phyloP scores from a whole-genome alignment of 345 rosid species.

The Eutrema japonicum region DNA sequence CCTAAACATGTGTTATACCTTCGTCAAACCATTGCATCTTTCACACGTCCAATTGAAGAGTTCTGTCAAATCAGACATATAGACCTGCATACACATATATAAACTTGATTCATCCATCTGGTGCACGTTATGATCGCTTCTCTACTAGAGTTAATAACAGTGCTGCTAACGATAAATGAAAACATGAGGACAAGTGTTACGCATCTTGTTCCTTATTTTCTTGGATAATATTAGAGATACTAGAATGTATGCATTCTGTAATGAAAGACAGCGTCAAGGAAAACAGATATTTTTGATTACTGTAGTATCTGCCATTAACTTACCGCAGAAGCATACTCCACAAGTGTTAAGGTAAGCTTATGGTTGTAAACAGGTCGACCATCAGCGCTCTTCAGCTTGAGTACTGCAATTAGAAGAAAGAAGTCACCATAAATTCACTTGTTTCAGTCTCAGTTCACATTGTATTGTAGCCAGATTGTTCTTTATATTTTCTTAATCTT shows the following conservation, averaged over 20 bases:
- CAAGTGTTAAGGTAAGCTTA: slow-evolving; percentile 76
- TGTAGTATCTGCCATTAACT: slow-evolving; percentile 36
- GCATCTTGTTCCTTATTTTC: slow-evolving; percentile 8
- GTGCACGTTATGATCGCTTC: not conserved
- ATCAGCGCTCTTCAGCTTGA: slow-evolving; percentile 51
- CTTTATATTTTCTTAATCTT: not conserved
- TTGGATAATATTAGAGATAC: slow-evolving; percentile 2
- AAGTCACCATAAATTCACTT: slow-evolving; percentile 1
- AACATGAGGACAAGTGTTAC: slow-evolving; percentile 9
- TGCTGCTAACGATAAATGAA: not conserved
- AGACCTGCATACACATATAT: slow-evolving; percentile 62
- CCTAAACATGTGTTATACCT: slow-evolving; percentile 49
- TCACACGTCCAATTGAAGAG: slow-evolving; percentile 91
- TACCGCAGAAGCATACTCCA: slow-evolving; percentile 96
- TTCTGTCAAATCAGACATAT: slow-evolving; percentile 75
- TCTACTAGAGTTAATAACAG: not conserved
- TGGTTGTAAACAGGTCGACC: slow-evolving; percentile 63
- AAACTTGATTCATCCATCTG: slow-evolving; percentile 31
- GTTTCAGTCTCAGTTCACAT: not conserved
- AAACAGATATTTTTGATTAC: not conserved
- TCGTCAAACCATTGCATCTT: slow-evolving; percentile 76
- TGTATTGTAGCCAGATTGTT: not conserved
- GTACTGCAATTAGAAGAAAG: slow-evolving; percentile 47
- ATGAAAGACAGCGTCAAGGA: not conserved
- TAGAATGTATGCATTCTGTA: not conserved